phyloP scores from a whole-genome alignment of 2,329 filamentous ascomycete species.

The Dendryphion nanum region DNA sequence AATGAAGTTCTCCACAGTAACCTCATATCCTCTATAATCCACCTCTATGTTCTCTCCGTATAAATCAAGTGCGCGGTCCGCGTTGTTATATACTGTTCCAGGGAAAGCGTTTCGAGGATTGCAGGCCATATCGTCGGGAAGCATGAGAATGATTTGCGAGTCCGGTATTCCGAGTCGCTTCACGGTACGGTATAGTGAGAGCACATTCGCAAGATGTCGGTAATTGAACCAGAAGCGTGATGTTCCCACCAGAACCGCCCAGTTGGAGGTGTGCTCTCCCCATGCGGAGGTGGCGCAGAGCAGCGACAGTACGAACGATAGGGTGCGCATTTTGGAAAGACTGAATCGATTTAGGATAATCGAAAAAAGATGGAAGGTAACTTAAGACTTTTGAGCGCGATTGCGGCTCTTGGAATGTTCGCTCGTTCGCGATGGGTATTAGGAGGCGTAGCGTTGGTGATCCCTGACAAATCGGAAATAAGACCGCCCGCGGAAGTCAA shows the following conservation, averaged over 20 bases:
- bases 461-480: no score
- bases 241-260: conserved; percentile 97
- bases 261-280: conserved; percentile 92
- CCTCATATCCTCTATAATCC: conserved; percentile 96
- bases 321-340: no score
- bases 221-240: conserved; percentile 99
- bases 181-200: conserved; percentile 95
- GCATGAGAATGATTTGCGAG: conserved; percentile 98
- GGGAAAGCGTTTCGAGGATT: conserved; percentile 98
- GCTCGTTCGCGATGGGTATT: no score
- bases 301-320: conserved; percentile 23
- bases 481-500: no score
- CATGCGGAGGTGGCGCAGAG: conserved; percentile 42
- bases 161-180: conserved; percentile 97
- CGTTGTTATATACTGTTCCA: conserved; percentile 97
- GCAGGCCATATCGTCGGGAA: conserved; percentile 99
- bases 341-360: no score
- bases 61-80: conserved; percentile 89
- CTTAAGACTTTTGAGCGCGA: no score
- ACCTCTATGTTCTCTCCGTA: conserved; percentile 99
- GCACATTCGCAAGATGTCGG: conserved; percentile 93
- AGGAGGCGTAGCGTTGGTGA: no score
- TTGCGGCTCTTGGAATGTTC: no score
- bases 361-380: no score
- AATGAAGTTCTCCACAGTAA: conserved; percentile 99